A percentile compares a stretch with the other conserved stretches of the same genome.
Evolutionary conservation across 192 early-diverging fungal genomes (phyloP).

Genomic region (Nowakowskiella sp.): DNA sequence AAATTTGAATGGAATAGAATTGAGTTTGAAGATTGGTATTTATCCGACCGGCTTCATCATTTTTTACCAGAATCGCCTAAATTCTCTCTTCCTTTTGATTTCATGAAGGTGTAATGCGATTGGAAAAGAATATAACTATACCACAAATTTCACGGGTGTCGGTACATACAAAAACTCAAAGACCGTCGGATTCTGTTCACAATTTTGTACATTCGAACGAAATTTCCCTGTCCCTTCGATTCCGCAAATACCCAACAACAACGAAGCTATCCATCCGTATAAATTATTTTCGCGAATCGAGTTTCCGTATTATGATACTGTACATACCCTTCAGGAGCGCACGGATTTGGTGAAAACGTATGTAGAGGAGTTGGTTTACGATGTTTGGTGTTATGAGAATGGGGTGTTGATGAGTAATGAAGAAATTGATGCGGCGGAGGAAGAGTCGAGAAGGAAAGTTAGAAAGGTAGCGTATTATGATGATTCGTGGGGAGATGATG

Average conservation of each 20-base stretch:
- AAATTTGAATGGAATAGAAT: conserved; percentile 92
- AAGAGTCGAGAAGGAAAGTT: not conserved
- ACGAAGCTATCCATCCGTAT: conserved; percentile 8
- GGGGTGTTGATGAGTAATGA: conserved; percentile 17
- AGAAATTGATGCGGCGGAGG: conserved; percentile 8
- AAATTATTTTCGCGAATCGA: conserved; percentile 31
- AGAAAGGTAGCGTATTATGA: not conserved
- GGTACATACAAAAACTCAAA: conserved; percentile 35
- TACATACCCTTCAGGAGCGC: not conserved
- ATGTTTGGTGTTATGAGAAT: conserved; percentile 15
- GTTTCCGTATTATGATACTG: conserved; percentile 38
- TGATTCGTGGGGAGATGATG: not conserved
- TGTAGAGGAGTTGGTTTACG: conserved; percentile 18
- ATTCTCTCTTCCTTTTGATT: not conserved
- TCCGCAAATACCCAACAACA: not conserved
- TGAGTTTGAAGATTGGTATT: conserved; percentile 73
- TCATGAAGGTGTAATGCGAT: conserved; percentile 32
- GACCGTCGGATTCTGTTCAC: conserved; percentile 31
- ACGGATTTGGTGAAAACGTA: conserved; percentile 19
- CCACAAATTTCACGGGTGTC: conserved; percentile 54
- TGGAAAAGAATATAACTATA: conserved; percentile 58
- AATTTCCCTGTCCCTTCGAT: conserved; percentile 54
- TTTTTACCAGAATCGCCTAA: conserved; percentile 1
- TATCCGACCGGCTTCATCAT: too few relatives aligned
- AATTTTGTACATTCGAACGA: conserved; percentile 62